phyloP scores from a whole-genome alignment of 2,329 filamentous ascomycete genomes.

The Aspergillus hortae region DNA sequence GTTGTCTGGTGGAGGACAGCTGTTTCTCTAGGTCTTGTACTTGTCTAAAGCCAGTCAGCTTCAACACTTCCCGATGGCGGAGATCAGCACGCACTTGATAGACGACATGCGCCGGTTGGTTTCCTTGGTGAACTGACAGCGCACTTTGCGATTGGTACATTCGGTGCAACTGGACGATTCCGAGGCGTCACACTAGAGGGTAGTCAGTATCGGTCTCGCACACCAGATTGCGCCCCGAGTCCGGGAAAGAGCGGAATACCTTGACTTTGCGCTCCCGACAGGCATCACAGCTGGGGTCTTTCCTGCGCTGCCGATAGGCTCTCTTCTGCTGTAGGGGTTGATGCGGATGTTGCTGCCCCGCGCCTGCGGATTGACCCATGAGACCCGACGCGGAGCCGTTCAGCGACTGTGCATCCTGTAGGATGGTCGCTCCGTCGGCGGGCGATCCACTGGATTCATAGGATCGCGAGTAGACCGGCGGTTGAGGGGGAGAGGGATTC shows the following conservation, averaged over 20 bases:
- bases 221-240: background rate
- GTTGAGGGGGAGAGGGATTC: constrained; percentile 18
- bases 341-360: constrained; percentile 57
- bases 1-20: constrained; percentile 72
- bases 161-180: constrained; percentile 96
- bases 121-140: constrained; percentile 98
- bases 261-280: constrained; percentile 79
- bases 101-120: constrained; percentile 98
- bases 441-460: constrained; percentile 42
- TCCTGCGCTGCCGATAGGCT: constrained; percentile 89
- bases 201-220: constrained; percentile 4
- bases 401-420: constrained; percentile 33
- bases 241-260: constrained; percentile 32
- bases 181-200: constrained; percentile 76
- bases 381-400: constrained; percentile 36
- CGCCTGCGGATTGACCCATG: constrained; percentile 35
- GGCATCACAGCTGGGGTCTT: constrained; percentile 96
- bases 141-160: constrained; percentile 92
- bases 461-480: constrained; percentile 33
- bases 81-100: constrained; percentile 67
- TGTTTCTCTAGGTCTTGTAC: constrained; percentile 96
- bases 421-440: constrained; percentile 32
- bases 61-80: constrained; percentile 10
- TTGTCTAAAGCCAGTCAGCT: constrained; percentile 52
- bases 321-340: constrained; percentile 74